phyloP scores from a whole-genome alignment of 2,329 filamentous ascomycete species.

The Drechslerella coelobrocha region DNA sequence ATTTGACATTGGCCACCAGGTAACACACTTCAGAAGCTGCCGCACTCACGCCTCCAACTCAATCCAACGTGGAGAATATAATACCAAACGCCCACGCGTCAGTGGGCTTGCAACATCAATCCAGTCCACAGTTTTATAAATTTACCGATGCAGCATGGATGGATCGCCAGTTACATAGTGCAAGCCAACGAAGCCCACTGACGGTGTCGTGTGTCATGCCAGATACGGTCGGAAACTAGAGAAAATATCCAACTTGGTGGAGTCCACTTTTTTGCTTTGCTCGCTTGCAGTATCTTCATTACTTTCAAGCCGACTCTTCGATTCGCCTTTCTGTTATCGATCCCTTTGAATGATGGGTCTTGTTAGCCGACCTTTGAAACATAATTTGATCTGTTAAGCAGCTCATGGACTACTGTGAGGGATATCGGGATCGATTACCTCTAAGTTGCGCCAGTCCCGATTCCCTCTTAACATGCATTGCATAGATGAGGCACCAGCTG shows the following conservation, averaged over 20 bases:
- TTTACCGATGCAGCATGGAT: background rate
- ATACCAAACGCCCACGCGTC: background rate
- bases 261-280: background rate
- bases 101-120: background rate
- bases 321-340: background rate
- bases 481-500: too few relatives aligned
- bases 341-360: background rate
- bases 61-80: too few relatives aligned
- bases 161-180: too few relatives aligned
- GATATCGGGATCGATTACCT: too few relatives aligned
- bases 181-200: too few relatives aligned
- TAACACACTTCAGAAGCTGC: too few relatives aligned
- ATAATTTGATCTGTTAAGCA: too few relatives aligned
- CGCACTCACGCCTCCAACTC: too few relatives aligned
- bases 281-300: background rate
- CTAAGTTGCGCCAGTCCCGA: too few relatives aligned
- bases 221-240: background rate
- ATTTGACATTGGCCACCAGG: too few relatives aligned
- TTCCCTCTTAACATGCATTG: too few relatives aligned
- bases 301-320: background rate
- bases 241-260: background rate
- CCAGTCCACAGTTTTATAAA: background rate
- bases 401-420: too few relatives aligned
- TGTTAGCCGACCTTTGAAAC: background rate
- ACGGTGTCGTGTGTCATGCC: background rate